These are phyloP conservation scores for Ceratocystis albifundus DNA, from an alignment of 2,329 filamentous ascomycete species.

Conservation along the genomic window DNA sequence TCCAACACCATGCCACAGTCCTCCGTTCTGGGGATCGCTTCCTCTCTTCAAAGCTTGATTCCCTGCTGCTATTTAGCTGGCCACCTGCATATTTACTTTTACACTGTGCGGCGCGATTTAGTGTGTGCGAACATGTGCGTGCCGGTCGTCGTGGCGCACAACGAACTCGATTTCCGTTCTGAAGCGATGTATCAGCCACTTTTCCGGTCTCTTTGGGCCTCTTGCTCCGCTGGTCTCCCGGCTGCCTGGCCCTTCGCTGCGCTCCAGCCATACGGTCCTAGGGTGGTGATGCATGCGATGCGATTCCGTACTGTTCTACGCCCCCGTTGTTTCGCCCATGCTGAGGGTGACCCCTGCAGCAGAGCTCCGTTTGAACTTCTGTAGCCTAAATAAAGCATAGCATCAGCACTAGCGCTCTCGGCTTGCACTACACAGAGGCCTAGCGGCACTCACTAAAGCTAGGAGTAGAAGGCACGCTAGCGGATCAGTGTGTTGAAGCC, in stretches of 20 bases:
- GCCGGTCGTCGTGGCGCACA: too few species aligned
- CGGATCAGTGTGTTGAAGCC: too few species aligned
- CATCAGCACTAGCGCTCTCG: not conserved
- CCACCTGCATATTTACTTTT: too few species aligned
- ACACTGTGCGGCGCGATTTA: too few species aligned
- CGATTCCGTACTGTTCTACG: not conserved
- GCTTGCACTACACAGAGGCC: not conserved
- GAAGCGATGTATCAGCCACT: not conserved
- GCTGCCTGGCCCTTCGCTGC: not conserved
- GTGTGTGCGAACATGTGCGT: too few species aligned
- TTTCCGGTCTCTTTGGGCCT: not conserved
- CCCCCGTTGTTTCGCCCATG: not conserved
- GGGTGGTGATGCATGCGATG: too few species aligned
- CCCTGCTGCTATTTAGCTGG: too few species aligned
- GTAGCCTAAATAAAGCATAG: not conserved
- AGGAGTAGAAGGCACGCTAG: not conserved
- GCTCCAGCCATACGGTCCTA: not conserved
- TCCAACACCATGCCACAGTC: too few species aligned
- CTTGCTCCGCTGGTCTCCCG: not conserved
- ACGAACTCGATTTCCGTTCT: too few species aligned
- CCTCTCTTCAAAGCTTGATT: too few species aligned
- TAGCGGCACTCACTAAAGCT: not conserved
- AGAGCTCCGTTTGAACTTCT: not conserved
- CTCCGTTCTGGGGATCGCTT: too few species aligned
- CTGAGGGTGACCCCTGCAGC: not conserved